Base-by-base conservation (phyloP, 225 moss, liverwort and hornwort species). In the Climacium dendroides region DNA sequence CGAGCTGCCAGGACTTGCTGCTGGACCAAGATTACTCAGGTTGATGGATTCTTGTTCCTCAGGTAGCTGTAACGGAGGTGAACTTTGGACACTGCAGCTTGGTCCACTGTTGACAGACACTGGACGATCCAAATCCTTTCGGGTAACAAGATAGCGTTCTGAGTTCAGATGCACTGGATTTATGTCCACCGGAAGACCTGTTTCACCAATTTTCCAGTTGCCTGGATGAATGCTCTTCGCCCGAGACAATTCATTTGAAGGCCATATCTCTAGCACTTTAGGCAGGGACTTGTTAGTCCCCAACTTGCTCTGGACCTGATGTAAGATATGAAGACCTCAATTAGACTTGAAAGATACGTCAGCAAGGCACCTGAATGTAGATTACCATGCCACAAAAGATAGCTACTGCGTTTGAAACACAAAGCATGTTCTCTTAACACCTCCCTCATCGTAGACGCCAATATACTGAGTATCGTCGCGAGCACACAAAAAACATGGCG, bases 221-320 rank as follows among this genome's bases (percentile, higher is more conserved):
- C 47, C 71, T 78, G 67, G n/a, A 45, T 47, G 53, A 53, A 67
- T 67, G 78, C 34, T 87, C 54, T 76, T 81, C 87, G 84, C 29
- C 59, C 63, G 62, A 53, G 77, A 67, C 73, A 89, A 52, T 34
- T 92, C 89, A 58, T 72, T 87, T 50, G 90, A 81, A 79, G 94
- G 73, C 90, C 89, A 81, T 62, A n/a, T 70, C 80, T 90, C 92
- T 50, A 89, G 25, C 69, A 92, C 90, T 83, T 84, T 71, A 47
- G 94, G 87, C 81, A 92, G 55, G 19, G 91, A 83, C n/a, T 87
- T 88, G 80, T 73, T 85, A 9, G 62, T 37, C 54, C 88, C 90
- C 20, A 92, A 80, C 90, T 92, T 94, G 86, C 84, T 90, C 78
- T 90, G 90, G 54, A 90, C 91, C 94, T 94, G 89, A 67, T 66